phyloP scores from a whole-genome alignment of 2,329 filamentous ascomycete genomes.

The Fusarium continuum region DNA sequence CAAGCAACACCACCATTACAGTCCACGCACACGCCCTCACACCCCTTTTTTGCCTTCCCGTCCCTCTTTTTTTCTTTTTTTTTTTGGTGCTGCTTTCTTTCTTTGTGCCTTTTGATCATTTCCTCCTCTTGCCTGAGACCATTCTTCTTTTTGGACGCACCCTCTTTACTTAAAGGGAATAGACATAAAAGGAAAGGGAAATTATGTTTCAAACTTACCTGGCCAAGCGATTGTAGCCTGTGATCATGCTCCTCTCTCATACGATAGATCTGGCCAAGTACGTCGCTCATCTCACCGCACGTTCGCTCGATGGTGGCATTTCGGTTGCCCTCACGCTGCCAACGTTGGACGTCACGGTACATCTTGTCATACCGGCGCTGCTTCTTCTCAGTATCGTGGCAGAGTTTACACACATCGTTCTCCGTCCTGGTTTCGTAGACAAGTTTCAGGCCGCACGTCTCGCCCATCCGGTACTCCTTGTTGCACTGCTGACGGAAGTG shows the following conservation, averaged over 20 bases:
- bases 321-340: conserved; percentile 79
- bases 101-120: conserved; percentile 7
- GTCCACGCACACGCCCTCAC: conserved; percentile 30
- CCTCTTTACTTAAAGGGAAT: conserved; percentile 2
- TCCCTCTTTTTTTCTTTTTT: conserved; percentile 26
- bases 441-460: conserved; percentile 94
- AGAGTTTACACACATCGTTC: conserved; percentile 78
- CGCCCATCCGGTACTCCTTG: conserved; percentile 93
- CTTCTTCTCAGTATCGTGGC: conserved; percentile 90
- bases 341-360: conserved; percentile 76
- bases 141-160: background rate
- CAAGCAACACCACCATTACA: conserved; percentile 35
- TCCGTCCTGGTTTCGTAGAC: conserved; percentile 77
- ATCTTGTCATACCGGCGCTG: conserved; percentile 78
- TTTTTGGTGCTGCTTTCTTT: conserved; percentile 6
- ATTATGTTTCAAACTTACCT: conserved; percentile 23
- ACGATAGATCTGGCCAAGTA: conserved; percentile 66
- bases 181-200: background rate
- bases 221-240: conserved; percentile 48
- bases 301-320: conserved; percentile 77
- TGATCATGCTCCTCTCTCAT: conserved; percentile 55
- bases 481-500: conserved; percentile 92
- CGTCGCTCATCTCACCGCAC: conserved; percentile 72
- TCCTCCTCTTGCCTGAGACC: background rate
- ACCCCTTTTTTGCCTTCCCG: conserved; percentile 27